These are phyloP conservation scores for Eucalyptus urophylla DNA, from an alignment of 345 rosid genomes.

Conservation along the genomic window DNA sequence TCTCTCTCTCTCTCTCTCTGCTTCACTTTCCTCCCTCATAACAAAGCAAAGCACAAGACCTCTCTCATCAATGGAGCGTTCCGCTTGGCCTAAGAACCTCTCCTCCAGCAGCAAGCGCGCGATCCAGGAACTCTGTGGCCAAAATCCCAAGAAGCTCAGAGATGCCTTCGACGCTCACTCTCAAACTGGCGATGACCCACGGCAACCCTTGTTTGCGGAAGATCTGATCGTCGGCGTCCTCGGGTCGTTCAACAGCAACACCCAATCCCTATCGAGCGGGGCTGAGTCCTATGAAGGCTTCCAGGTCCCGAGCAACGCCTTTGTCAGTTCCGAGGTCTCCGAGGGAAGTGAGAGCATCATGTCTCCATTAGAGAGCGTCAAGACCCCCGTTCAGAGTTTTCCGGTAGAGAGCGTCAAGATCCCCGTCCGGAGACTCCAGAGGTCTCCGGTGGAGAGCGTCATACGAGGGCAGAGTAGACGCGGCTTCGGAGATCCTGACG, in stretches of 20 bases:
- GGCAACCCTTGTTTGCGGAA: not conserved
- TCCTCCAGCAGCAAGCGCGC: not conserved
- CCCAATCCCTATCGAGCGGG: not conserved
- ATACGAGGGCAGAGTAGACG: conserved; percentile 47
- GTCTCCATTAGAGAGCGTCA: no score
- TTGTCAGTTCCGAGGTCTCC: accelerated
- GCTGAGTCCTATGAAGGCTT: not conserved
- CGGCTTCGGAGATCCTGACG: conserved; percentile 42
- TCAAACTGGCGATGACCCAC: not conserved
- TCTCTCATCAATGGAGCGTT: not conserved
- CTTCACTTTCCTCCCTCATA: not conserved
- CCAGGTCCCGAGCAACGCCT: not conserved
- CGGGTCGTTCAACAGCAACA: not conserved
- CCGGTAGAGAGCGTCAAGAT: no score
- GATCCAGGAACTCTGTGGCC: conserved; percentile 5
- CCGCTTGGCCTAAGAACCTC: no score
- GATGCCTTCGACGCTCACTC: not conserved
- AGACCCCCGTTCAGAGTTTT: no score
- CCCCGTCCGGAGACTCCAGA: not conserved
- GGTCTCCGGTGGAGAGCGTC: conserved; percentile 49
- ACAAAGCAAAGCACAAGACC: not conserved
- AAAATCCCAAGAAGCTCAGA: not conserved
- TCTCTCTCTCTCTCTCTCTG: no score
- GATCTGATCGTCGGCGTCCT: not conserved
- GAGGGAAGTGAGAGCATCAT: no score